These are phyloP conservation scores for Capsaspora owczarzaki DNA, from an alignment of 78 protist genomes.

Conservation along the genomic window DNA sequence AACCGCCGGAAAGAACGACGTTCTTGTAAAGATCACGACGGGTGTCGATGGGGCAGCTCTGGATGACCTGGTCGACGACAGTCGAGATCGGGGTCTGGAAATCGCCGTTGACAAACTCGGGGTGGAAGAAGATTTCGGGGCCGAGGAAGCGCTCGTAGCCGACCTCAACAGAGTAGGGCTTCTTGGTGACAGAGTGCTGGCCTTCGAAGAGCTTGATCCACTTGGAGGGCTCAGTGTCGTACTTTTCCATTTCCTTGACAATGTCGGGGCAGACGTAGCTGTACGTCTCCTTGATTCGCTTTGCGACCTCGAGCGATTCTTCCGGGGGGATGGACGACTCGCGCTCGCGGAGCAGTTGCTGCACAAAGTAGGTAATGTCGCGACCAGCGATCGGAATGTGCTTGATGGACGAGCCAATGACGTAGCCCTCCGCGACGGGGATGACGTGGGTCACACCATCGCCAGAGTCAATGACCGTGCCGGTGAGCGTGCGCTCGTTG, in stretches of 20 bases:
- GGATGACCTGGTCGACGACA: constrained; percentile 80
- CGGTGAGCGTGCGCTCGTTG: constrained; percentile 72
- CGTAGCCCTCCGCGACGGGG: constrained; percentile 98
- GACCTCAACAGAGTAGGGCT: constrained; percentile 73
- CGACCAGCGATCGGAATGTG: constrained; percentile 98
- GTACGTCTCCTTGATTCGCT: constrained; percentile 85
- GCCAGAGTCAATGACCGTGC: constrained; percentile 98
- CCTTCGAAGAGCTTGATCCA: constrained; percentile 58
- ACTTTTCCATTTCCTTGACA: constrained; percentile 86
- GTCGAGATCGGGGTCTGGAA: constrained; percentile 85
- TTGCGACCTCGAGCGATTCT: constrained; percentile 81
- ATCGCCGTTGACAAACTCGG: constrained; percentile 88
- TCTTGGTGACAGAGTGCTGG: constrained; percentile 50
- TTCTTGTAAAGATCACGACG: constrained; percentile 90
- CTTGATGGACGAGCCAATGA: constrained; percentile 89
- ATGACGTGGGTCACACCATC: constrained; percentile 99
- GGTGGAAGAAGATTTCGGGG: constrained; percentile 99
- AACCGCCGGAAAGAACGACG: constrained; percentile 97
- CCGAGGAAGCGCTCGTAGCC: constrained; percentile 98
- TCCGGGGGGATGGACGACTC: constrained; percentile 82
- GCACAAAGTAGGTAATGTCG: constrained; percentile 92
- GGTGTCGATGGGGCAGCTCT: constrained; percentile 92
- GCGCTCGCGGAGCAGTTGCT: constrained; percentile 92
- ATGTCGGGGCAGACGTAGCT: constrained; percentile 90
- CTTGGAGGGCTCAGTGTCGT: constrained; percentile 78